A percentile compares a stretch with the other conserved stretches of the same genome.
These are phyloP conservation scores for Penicillium brasilianum DNA, from an alignment of 2,329 filamentous ascomycete genomes.

Conservation along the genomic window DNA sequence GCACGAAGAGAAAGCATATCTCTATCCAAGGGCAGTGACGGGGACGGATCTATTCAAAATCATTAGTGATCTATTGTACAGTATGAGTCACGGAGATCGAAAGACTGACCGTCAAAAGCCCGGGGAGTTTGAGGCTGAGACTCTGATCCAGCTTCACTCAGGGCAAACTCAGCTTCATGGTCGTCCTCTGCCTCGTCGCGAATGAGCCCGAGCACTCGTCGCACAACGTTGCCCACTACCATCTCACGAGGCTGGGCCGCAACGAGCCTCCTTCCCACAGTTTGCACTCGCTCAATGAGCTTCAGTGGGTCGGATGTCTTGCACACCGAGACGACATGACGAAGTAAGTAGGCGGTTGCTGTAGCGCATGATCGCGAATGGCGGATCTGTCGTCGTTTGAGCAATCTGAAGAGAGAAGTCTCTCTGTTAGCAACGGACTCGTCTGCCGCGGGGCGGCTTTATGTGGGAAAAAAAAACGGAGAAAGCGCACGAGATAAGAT, in stretches of 20 bases:
- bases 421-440: slow-evolving; percentile 13
- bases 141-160: slow-evolving; percentile 66
- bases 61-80: slow-evolving; percentile 18
- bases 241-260: slow-evolving; percentile 88
- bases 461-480: slow-evolving; percentile 14
- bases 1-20: slow-evolving; percentile 35
- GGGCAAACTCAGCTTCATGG: slow-evolving; percentile 65
- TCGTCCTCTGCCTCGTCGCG: slow-evolving; percentile 88
- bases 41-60: slow-evolving; percentile 34
- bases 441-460: not conserved
- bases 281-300: slow-evolving; percentile 79
- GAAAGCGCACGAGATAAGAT: slow-evolving; percentile 73
- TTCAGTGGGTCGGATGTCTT: slow-evolving; percentile 77
- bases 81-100: not conserved
- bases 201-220: slow-evolving; percentile 86
- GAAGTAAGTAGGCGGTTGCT: slow-evolving; percentile 85
- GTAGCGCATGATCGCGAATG: slow-evolving; percentile 88
- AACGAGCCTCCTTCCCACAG: slow-evolving; percentile 76
- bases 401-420: slow-evolving; percentile 62
- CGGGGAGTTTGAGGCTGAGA: slow-evolving; percentile 52
- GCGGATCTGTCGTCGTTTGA: slow-evolving; percentile 88
- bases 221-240: slow-evolving; percentile 91
- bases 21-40: slow-evolving; percentile 35
- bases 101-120: slow-evolving; percentile 41
- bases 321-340: slow-evolving; percentile 81